Evolutionary conservation across 2,329 filamentous ascomycete species (phyloP), one percentile per base, ranked within the genome.

Genomic region (Thielaviopsis populi): DNA sequence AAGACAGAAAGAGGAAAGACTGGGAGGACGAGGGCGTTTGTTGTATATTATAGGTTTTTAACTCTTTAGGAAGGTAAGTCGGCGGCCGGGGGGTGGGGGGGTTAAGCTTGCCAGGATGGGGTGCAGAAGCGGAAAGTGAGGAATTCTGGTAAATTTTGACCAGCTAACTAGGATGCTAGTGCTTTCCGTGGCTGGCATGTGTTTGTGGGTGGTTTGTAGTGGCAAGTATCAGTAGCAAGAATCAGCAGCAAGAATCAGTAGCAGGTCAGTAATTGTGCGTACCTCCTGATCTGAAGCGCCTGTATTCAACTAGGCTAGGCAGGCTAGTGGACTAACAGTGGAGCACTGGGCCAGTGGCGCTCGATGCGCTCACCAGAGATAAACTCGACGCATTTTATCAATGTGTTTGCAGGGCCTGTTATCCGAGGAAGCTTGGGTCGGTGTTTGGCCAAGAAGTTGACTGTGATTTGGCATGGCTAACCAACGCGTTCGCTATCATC

Each of bases 1-100:
- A 65, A 63, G 54, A 56, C 61, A 61, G 56, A 65, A 65, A 65
- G 63, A 61, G 54, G 61, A 63, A 63, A 63, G 61, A 63, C 61
- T 56, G 46, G 64, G 61, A 63, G 60, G 64, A 61, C 59, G 59
- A 62, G 63, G 41, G 27, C 48, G 42, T 46, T 65, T 24, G 19
- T 30, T 54, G 54, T 60, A 50, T 65, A 65, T 59, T 63, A 62
- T 62, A 65, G 60, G 53, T 61, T 24, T 54, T 24, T 54, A 53
- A 43, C 43, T 41, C 60, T 62, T 43, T 33, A 15, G 43, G 43
- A 30, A 61, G 30, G 13, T 46, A 10, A 27, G 53, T 37, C 19
- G 30, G 30, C 53, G 40, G 41, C 40, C 40, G 59, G 59, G 58
- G 59, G 59, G 33, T 42, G 40, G 59, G 40, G 58, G 58, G 19